Evolutionary conservation across 1,284 basidiomycete genomes (phyloP), one percentile per base, ranked within the genome.

Genomic region (Dichomitus squalens): DNA sequence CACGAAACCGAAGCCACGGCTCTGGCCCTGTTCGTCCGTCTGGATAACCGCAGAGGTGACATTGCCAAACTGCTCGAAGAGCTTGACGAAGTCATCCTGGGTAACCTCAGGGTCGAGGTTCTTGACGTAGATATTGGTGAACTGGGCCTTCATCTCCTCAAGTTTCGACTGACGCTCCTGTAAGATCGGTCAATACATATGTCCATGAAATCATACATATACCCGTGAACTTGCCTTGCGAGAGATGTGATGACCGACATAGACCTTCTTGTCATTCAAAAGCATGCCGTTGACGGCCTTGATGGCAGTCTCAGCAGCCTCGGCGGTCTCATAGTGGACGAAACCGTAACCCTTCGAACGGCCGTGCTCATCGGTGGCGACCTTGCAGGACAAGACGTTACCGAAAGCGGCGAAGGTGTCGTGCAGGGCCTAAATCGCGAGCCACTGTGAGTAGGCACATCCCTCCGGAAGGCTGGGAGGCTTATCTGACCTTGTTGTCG

Each of bases 361-460:
- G 61, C 94, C 95, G 64, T 88, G 87, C 73, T 96, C 93, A 73
- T 97, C 96, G 53, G 88, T 92, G 60, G 96, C 97, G 67, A 99
- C 96, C 81, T 99, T 99, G 90, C 97, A 99, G 38, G 97, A 99
- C 64, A 99, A 81, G 64, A 99, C 97, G 72, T 97, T 96, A 63
- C 97, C 97, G 73, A 99, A 99, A 49, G 97, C 96, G 61, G 95
- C 95, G 74, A 99, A 99, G 49, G 97, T 99, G 76, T 99, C 97
- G 75, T 99, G 97, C 60, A 99, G 92, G 65, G 97, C 97, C 90
- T 92, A 61, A 3, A 38, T 23, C 2, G 41, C 29, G 18, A 11
- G 44, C 12, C 23, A 4, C 12, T 20, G 11, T 5, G 4, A n/a
- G 29, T 33, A 6, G 18, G 41, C 25, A 9, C 6, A n/a, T 7